Base-by-base conservation (phyloP, 768 basidiomycete species). In the Mycena alexandri region DNA sequence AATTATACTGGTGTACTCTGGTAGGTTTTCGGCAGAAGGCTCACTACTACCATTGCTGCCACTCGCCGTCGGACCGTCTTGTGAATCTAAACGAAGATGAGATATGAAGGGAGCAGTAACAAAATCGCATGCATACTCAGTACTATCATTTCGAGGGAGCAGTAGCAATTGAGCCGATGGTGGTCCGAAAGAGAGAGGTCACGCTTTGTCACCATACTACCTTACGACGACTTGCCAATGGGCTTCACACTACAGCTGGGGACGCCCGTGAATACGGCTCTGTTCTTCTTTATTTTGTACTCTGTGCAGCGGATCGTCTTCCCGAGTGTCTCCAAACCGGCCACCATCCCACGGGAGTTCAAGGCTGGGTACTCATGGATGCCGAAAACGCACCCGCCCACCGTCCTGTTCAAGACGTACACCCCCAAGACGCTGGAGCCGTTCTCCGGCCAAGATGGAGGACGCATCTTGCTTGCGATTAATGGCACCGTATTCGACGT, bases 401-500 rank as follows among this genome's bases (percentile, higher is more conserved):
- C 92, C 0, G 85, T 95, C 21, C 77, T 95, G 22, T 95, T 89
- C 80, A 85, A 88, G 75, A 87, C 86, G 0, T 98, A 89, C 75
- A 96, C 93, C 0, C 90, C 96, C 0, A 88, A 86, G 76, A 90
- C 93, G 2, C 82, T 97, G 25, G 82, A 79, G 48, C 87, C 86
- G 0, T 95, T 90, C 77, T 83, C 86, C 71, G 90, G 93, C 29
- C 81, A 81, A 55, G 83, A 91, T 52, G 85, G 86, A 3, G 87
- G 88, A 34, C 83, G 92, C 68, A 96, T 99, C 60, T 77, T 98
- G 73, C 85, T 98, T 14, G 94, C 93, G 0, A 98, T 99, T 67
- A 88, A 90, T 61, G 87, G 93, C 33, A 89, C 83, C 38, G 96
- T 99, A 60, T 99, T 97, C 77, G 98, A 99, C 75, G 97, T 99